Conservation (phyloP, 495 filamentous ascomycete genomes). For the Annulohypoxylon moriforme region DNA sequence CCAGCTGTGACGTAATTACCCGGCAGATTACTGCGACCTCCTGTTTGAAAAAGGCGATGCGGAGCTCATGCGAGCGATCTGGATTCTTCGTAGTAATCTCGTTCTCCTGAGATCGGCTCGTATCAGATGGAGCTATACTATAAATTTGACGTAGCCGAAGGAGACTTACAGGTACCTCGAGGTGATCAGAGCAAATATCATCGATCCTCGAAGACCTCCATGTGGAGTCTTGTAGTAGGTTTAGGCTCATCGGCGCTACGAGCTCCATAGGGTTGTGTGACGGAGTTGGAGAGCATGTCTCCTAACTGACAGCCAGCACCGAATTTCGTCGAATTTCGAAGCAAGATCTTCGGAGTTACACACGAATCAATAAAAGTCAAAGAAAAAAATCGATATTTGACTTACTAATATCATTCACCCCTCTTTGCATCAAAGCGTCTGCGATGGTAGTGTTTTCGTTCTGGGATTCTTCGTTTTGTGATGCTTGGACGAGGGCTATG, state of each 20-base stretch:
- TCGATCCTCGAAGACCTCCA: slow-evolving; percentile 46
- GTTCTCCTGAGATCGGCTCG: slow-evolving; percentile 38
- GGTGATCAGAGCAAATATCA: slow-evolving; percentile 51
- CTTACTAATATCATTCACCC: slow-evolving; percentile 37
- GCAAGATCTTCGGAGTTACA: neutral
- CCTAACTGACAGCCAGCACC: slow-evolving; percentile 6
- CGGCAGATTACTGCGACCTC: slow-evolving; percentile 52
- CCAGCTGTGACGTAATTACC: slow-evolving; percentile 42
- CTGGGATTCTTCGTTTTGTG: slow-evolving; percentile 24
- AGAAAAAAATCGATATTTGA: neutral
- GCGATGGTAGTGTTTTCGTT: slow-evolving; percentile 34
- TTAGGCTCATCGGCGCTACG: slow-evolving; percentile 49
- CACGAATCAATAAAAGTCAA: slow-evolving; percentile 3
- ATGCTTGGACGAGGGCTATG: slow-evolving; percentile 43
- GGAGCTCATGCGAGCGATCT: slow-evolving; percentile 52
- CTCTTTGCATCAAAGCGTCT: slow-evolving; percentile 32
- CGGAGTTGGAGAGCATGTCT: slow-evolving; percentile 44
- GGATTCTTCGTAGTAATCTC: slow-evolving; percentile 49
- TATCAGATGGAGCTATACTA: slow-evolving; percentile 1
- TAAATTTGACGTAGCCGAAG: neutral
- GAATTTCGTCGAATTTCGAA: no score
- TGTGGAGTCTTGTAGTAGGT: slow-evolving; percentile 49
- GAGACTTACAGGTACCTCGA: slow-evolving; percentile 47
- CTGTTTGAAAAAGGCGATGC: slow-evolving; percentile 51
- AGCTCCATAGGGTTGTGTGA: slow-evolving; percentile 54